Evolutionary conservation across 2,329 filamentous ascomycete species (phyloP), one percentile per base, ranked within the genome.

Genomic region (Alternaria metachromatica): DNA sequence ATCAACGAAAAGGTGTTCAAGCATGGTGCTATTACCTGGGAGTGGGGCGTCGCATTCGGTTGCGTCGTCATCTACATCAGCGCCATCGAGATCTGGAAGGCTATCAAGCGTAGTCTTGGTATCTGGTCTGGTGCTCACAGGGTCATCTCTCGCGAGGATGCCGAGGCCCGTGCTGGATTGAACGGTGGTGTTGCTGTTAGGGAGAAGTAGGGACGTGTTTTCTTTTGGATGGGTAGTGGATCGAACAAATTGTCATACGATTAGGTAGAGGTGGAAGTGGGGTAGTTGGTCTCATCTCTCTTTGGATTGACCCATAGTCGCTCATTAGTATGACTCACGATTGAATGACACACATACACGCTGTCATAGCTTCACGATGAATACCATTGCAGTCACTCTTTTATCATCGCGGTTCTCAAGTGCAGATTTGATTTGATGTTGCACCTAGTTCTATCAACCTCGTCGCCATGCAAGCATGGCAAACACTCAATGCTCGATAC

Each of bases 1-100:
- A 80, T 84, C 67, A 84, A 84, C 62, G 69, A 74, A 25, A 72
- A 80, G 57, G 82, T 84, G 7, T 84, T 84, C 76, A 81, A 82
- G 59, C 83, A 84, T 58, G 69, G 72, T 12, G 67, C 72, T 2
- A 78, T 84, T 58, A 77, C 72, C 1, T 84, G 82, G 82, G 82
- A 84, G 66, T 84, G 82, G 83, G 82, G 80, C 15, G 71, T 84
- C 21, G 78, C 81, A 15, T 77, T 81, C 55, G 81, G 74, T 13
- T 80, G 78, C 20, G 71, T 82, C 9, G 76, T 81, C 2, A 71
- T 80, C 3, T 84, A 83, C 62, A 67, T 84, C 1, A 72, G 74
- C 10, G 75, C 78, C 0, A 81, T 84, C 15, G 82, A 84, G 71
- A 76, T 67, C 41, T 84, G 82, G 82, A 84, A 84, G 70, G 81